Evolutionary conservation across 306 rosid species (phyloP), one percentile per base, ranked within the genome.

Genomic region (Begonia loranthoides): DNA sequence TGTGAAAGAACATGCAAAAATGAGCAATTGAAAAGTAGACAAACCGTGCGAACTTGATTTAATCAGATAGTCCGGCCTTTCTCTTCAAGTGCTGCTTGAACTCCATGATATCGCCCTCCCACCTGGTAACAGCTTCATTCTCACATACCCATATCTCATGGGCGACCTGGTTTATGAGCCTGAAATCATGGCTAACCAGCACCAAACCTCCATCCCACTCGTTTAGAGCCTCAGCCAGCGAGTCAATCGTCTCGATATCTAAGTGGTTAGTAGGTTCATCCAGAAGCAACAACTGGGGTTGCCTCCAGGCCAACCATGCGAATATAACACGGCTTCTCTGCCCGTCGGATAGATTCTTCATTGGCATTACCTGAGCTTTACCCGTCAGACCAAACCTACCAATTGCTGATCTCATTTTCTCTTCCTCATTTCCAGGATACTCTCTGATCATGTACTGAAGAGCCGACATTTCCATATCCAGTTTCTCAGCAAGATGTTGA

Each of bases 151-250:
- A 87, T 51, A 92, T 92, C 69, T 92, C 96, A 57, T 80, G 66
- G 43, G 99, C 99, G 2, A 92, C 96, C 66, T 92, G 99, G 73
- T 92, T 92, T 48, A 92, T 92, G 66, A 92, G 96, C 78, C 99
- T 83, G 71, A 92, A 92, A 60, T 92, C 99, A 43, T 92, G 99
- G 64, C 99, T 92, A 49, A 92, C 96, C 52, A 92, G 96, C 54
- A 92, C 99, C 78, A 92, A 0, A 13, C 99, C 99, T 47, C 99
- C 99, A 58, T 92, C 99, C 99, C 99, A 86, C 71, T 92, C 99
- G 44, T 92, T 92, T 80, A 92, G 55, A 15, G 99, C 99, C 62
- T 86, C 99, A 0, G 99, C 99, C 71, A 92, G 59, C 0, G 99
- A 92, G 71, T 92, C 99, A 0, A 92, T 92, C 16, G 96, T 92